phyloP scores from a whole-genome alignment of 225 moss, liverwort and hornwort genomes.

The Pleurozium schreberi region DNA sequence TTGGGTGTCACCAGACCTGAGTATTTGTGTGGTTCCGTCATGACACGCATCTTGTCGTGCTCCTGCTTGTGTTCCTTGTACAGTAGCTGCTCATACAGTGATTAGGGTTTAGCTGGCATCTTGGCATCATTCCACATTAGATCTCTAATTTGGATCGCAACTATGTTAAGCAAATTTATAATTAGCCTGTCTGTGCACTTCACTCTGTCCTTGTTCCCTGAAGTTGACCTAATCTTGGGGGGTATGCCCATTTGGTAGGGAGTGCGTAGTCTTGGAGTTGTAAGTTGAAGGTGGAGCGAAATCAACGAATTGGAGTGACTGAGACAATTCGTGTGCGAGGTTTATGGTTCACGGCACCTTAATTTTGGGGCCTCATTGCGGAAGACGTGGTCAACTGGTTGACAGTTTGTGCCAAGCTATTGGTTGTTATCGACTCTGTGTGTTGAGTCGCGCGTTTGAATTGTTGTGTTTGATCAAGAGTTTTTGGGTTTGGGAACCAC shows the following conservation, averaged over 20 bases:
- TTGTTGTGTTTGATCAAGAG: neutral
- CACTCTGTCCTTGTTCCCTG: neutral
- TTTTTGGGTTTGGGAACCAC: neutral
- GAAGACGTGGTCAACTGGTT: constrained; percentile 12
- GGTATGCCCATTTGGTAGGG: neutral
- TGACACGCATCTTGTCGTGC: neutral
- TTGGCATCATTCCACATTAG: neutral
- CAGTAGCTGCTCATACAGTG: neutral
- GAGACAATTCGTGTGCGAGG: neutral
- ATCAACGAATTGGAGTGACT: neutral
- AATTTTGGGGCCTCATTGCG: neutral
- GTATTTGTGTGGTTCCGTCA: neutral
- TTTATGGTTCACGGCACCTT: neutral
- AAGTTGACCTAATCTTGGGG: neutral
- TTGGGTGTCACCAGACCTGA: neutral
- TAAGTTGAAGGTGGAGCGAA: neutral
- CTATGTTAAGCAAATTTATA: neutral
- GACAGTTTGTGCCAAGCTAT: neutral
- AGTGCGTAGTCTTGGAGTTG: neutral
- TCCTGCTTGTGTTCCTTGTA: neutral
- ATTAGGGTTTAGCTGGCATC: neutral
- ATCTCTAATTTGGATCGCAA: neutral
- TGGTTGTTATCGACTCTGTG: neutral
- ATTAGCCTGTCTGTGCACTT: neutral
- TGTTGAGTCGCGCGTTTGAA: neutral